phyloP scores from a whole-genome alignment of 805 yeast genomes.

The Phaffomyces thermotolerans region DNA sequence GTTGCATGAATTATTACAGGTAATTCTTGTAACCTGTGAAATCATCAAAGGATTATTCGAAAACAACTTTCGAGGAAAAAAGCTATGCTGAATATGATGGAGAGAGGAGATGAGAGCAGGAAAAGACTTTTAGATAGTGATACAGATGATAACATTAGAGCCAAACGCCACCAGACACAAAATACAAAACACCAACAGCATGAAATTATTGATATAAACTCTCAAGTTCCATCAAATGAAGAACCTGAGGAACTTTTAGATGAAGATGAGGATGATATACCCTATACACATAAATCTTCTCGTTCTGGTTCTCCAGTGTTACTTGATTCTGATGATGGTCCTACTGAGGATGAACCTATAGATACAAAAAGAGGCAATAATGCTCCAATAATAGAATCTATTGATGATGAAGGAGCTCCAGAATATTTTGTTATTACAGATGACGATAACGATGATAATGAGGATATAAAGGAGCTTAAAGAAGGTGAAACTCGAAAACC shows the following conservation, averaged over 20 bases:
- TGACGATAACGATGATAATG: constrained; percentile 2
- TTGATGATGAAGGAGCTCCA: constrained; percentile 6
- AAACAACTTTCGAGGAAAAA: background rate
- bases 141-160: background rate
- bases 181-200: background rate
- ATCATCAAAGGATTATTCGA: too few species aligned
- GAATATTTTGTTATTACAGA: background rate
- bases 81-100: background rate
- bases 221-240: background rate
- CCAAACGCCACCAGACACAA: background rate
- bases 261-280: constrained; percentile 24
- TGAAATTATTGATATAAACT: background rate
- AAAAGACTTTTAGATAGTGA: background rate
- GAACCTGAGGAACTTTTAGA: constrained; percentile 1
- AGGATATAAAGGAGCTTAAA: constrained; percentile 11
- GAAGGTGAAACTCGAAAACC: constrained; percentile 9
- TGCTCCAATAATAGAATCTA: background rate
- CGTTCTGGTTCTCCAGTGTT: constrained; percentile 20
- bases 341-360: constrained; percentile 1
- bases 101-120: background rate
- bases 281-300: constrained; percentile 19
- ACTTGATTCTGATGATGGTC: constrained; percentile 9
- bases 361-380: background rate
- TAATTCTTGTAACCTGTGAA: too few species aligned
- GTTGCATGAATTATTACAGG: too few species aligned